phyloP scores from a whole-genome alignment of 495 filamentous ascomycete genomes.

The Lophium mytilinum region DNA sequence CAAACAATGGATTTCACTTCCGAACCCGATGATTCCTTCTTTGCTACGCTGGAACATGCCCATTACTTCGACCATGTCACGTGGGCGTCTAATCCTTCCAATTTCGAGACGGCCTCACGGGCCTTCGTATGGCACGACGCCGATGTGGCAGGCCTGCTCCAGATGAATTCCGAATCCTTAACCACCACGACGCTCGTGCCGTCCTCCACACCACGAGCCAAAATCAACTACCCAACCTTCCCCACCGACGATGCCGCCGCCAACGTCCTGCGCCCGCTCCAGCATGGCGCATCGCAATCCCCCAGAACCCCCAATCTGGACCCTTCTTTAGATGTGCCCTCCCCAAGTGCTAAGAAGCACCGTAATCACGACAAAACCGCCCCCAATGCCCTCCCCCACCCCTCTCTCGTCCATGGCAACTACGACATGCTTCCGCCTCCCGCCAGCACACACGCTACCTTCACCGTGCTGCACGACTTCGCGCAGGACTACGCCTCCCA shows the following conservation, averaged over 20 bases:
- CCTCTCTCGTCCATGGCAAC: background rate
- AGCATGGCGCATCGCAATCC: background rate
- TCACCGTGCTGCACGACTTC: conserved; percentile 19
- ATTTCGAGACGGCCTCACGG: too few relatives aligned
- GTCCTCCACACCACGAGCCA: background rate
- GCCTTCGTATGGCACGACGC: too few relatives aligned
- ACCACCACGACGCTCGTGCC: background rate
- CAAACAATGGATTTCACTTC: too few relatives aligned
- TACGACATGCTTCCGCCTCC: conserved; percentile 24
- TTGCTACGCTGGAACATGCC: too few relatives aligned
- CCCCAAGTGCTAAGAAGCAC: background rate
- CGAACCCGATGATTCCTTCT: too few relatives aligned
- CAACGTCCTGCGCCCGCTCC: background rate
- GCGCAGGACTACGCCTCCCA: conserved; percentile 22
- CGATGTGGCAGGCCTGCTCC: too few relatives aligned
- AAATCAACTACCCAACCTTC: background rate
- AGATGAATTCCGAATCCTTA: too few relatives aligned
- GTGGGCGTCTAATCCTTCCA: too few relatives aligned
- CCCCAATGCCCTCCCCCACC: background rate
- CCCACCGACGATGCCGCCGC: background rate
- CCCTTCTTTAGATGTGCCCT: background rate
- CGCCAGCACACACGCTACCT: conserved; percentile 4
- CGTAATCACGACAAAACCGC: background rate
- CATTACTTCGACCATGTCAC: too few relatives aligned
- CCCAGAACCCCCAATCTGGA: background rate